A percentile compares a stretch with the other conserved stretches of the same genome.
phyloP scores from a whole-genome alignment of 2,329 filamentous ascomycete genomes.

The Hypoxylon sp. region DNA sequence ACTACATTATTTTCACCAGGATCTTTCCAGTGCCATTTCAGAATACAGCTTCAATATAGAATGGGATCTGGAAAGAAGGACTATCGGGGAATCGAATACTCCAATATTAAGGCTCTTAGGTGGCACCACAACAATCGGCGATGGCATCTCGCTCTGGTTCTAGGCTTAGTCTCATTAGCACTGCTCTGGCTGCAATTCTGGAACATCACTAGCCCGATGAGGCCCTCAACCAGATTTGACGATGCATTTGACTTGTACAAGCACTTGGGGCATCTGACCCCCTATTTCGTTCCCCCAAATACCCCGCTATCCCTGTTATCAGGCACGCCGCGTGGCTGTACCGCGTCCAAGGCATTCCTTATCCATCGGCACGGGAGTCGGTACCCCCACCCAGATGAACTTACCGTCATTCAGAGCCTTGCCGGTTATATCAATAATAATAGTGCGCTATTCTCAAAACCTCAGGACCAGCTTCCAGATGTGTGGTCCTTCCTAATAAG shows the following conservation, averaged over 20 bases:
- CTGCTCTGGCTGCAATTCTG: slow-evolving; percentile 4
- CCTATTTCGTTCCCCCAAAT: slow-evolving; percentile 46
- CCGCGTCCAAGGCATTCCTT: slow-evolving; percentile 43
- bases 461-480: slow-evolving; percentile 31
- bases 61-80: slow-evolving; percentile 19
- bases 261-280: slow-evolving; percentile 46
- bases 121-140: slow-evolving; percentile 1
- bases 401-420: slow-evolving; percentile 40
- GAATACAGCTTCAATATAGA: not conserved
- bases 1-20: not conserved
- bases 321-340: slow-evolving; percentile 46
- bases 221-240: not conserved
- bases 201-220: not conserved
- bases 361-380: slow-evolving; percentile 48
- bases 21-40: not conserved
- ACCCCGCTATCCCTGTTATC: slow-evolving; percentile 38
- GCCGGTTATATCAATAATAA: slow-evolving; percentile 45
- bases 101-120: not conserved
- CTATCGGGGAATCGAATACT: not conserved
- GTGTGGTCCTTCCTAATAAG: slow-evolving; percentile 39
- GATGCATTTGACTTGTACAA: slow-evolving; percentile 40
- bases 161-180: slow-evolving; percentile 7
- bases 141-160: slow-evolving; percentile 13
- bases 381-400: slow-evolving; percentile 43
- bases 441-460: slow-evolving; percentile 40